Evolutionary conservation across 176 grass and related monocot species (phyloP).

Genomic region (Aegilops umbellulata): DNA sequence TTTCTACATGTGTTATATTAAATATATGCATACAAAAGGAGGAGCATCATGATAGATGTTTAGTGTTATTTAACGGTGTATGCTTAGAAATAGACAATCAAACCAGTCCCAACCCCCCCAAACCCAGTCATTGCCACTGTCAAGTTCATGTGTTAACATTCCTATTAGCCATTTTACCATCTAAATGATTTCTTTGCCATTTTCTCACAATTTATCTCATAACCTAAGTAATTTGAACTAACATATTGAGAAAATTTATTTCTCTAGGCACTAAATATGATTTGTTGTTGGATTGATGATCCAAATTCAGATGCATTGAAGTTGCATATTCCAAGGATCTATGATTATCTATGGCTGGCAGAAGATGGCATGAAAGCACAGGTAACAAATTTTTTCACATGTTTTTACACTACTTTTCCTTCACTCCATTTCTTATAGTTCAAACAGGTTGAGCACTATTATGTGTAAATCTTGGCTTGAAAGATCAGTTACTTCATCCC

Average conservation of each 20-base stretch:
- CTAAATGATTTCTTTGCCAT: background rate
- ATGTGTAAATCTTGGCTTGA: background rate
- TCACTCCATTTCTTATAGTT: background rate
- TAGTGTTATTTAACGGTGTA: background rate
- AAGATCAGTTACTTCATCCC: background rate
- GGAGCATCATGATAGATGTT: background rate
- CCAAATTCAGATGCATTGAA: conserved; percentile 75
- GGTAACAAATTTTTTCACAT: background rate
- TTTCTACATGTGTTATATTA: background rate
- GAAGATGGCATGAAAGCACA: conserved; percentile 84
- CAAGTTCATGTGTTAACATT: background rate
- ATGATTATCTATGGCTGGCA: conserved; percentile 69
- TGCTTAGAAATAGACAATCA: background rate
- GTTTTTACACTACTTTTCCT: background rate
- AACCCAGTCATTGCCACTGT: background rate
- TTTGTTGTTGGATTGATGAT: conserved; percentile 81
- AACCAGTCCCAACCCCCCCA: background rate
- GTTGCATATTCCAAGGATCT: conserved; percentile 57
- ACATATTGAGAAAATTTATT: too few relatives aligned
- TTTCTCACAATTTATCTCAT: background rate
- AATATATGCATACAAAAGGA: background rate
- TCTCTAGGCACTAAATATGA: conserved; percentile 67
- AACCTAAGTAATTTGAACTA: background rate
- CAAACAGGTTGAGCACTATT: background rate
- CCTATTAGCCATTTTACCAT: background rate